phyloP scores from a whole-genome alignment of 2,329 filamentous ascomycete genomes.

The Colletotrichum paranaense region DNA sequence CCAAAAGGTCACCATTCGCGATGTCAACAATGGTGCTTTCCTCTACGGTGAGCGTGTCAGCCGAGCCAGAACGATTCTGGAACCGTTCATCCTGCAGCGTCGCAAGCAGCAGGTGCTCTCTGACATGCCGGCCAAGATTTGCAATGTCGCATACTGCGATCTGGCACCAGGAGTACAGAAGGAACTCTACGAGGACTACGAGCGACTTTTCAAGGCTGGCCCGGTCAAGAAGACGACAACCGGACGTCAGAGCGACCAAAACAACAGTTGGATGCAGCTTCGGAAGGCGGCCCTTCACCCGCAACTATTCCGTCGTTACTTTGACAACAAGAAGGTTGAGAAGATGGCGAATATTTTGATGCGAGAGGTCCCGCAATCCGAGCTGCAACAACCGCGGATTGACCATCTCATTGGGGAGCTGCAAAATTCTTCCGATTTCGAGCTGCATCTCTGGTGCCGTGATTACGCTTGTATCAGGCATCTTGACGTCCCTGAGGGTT shows the following conservation, averaged over 20 bases:
- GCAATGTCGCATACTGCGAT: slow-evolving; percentile 82
- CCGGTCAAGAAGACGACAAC: slow-evolving; percentile 63
- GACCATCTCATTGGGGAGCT: slow-evolving; percentile 67
- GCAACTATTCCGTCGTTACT: slow-evolving; percentile 85
- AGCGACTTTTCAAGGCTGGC: slow-evolving; percentile 72
- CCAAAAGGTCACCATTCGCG: slow-evolving; percentile 87
- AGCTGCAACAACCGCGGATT: slow-evolving; percentile 63
- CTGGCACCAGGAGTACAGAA: slow-evolving; percentile 76
- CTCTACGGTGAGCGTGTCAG: slow-evolving; percentile 88
- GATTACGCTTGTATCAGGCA: slow-evolving; percentile 66
- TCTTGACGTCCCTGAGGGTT: slow-evolving; percentile 64
- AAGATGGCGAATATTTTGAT: slow-evolving; percentile 84
- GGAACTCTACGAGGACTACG: slow-evolving; percentile 76
- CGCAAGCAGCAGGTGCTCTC: slow-evolving; percentile 93
- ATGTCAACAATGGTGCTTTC: slow-evolving; percentile 83
- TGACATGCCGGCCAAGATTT: slow-evolving; percentile 84
- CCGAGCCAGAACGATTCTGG: slow-evolving; percentile 89
- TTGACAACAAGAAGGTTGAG: slow-evolving; percentile 77
- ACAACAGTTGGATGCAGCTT: slow-evolving; percentile 88
- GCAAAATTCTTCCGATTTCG: slow-evolving; percentile 70
- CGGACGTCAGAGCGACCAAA: slow-evolving; percentile 64
- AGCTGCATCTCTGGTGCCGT: slow-evolving; percentile 73
- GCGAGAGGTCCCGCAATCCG: slow-evolving; percentile 70
- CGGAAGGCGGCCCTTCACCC: slow-evolving; percentile 94
- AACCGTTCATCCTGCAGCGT: slow-evolving; percentile 92